These are phyloP conservation scores for Panus rudis DNA, from an alignment of 768 basidiomycete species.

Conservation along the genomic window DNA sequence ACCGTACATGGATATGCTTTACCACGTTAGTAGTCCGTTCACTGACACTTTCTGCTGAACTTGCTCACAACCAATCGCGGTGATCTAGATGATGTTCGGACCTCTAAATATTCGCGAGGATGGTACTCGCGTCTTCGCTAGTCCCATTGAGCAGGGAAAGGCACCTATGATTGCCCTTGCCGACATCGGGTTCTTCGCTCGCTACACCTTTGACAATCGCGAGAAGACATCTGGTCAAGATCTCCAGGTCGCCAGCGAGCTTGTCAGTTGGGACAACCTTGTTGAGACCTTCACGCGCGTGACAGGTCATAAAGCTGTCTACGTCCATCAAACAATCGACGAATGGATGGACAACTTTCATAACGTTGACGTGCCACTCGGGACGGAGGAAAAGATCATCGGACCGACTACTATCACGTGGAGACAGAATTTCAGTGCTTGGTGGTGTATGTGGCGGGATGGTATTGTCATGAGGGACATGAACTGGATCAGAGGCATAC, in stretches of 20 bases:
- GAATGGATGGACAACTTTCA: constrained; percentile 12
- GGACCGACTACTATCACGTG: constrained; percentile 16
- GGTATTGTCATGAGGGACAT: constrained; percentile 35
- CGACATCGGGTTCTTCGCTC: constrained; percentile 22
- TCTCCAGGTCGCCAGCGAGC: constrained; percentile 20
- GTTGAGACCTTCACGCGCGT: constrained; percentile 20
- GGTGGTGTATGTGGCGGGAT: constrained; percentile 36
- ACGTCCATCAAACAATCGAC: constrained; percentile 13
- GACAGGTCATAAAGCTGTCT: constrained; percentile 18
- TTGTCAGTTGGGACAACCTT: constrained; percentile 17
- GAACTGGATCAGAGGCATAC: constrained; percentile 33
- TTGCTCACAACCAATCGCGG: neutral
- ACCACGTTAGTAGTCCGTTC: constrained; percentile 2
- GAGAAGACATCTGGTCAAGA: constrained; percentile 13
- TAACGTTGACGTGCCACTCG: constrained; percentile 17
- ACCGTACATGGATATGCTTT: constrained; percentile 12
- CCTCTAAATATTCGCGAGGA: constrained; percentile 20
- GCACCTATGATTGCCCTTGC: constrained; percentile 21
- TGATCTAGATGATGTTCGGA: constrained; percentile 7
- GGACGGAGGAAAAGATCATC: constrained; percentile 8
- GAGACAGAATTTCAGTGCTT: constrained; percentile 34
- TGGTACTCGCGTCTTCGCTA: constrained; percentile 21
- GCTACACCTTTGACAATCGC: constrained; percentile 24
- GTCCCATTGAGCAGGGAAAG: constrained; percentile 19
- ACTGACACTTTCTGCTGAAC: neutral